Conservation (phyloP, 257 asterid species). For the Nicotiana tabacum region DNA sequence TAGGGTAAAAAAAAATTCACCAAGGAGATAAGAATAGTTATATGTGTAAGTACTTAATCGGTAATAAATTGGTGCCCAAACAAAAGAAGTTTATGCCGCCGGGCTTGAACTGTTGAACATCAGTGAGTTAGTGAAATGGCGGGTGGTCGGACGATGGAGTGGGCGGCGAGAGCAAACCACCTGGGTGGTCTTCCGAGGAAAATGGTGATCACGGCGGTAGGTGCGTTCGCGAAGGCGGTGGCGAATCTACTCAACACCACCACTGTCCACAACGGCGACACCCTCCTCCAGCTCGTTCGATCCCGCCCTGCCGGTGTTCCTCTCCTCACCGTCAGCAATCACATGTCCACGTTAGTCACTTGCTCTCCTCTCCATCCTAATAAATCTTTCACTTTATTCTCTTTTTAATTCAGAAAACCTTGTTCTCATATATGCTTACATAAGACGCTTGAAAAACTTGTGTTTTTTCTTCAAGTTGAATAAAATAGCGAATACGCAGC, state of each 20-base stretch:
- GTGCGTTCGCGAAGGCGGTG: conserved; percentile 74
- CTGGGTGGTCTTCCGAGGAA: conserved; percentile 85
- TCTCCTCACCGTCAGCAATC: conserved; percentile 94
- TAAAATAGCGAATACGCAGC: background rate
- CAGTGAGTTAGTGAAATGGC: conserved; percentile 12
- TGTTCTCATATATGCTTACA: background rate
- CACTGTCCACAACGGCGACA: conserved; percentile 65
- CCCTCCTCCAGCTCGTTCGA: conserved; percentile 75
- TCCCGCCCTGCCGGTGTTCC: conserved; percentile 89
- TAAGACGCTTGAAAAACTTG: background rate
- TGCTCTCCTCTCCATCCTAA: background rate
- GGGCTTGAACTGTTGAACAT: background rate
- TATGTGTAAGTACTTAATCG: background rate
- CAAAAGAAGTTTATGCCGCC: background rate
- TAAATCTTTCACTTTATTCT: background rate
- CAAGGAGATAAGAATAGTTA: too few relatives aligned
- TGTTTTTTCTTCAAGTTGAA: background rate
- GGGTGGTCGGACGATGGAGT: conserved; percentile 66
- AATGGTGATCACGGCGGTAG: conserved; percentile 59
- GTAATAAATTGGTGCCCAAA: background rate
- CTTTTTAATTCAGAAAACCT: background rate
- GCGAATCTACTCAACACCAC: conserved; percentile 75
- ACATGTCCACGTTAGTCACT: conserved; percentile 94
- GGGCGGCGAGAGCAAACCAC: conserved; percentile 86
- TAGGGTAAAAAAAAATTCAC: too few relatives aligned